Base-by-base conservation (phyloP, 2,329 filamentous ascomycete species). In the Mycocentrospora acerina region DNA sequence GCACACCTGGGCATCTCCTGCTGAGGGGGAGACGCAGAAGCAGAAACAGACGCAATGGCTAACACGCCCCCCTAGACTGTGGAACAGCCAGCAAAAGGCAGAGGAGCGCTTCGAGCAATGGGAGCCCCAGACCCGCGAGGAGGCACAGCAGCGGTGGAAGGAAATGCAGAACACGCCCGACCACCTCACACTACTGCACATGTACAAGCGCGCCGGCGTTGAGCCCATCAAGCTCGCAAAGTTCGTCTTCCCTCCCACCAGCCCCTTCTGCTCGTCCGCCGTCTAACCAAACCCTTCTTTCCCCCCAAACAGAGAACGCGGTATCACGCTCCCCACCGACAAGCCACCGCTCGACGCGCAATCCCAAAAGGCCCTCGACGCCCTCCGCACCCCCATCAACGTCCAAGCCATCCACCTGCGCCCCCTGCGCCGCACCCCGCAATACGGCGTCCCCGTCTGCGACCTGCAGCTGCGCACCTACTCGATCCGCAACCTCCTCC, bases 381-480 rank as follows among this genome's bases (percentile, higher is more conserved):
- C 48, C 17, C 53, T 67, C 35, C 65, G 63, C 38, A 43, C 47
- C 17, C 90, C 90, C 25, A 81, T 88, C 57, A 81, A 84, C 47
- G 82, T 97, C 19, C 87, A 94, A 72, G 88, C 91, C 25, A 75
- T 94, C 29, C 93, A 95, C 69, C 79, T 96, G 33, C 82, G 85
- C 48, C 91, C 93, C 12, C 77, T 97, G 35, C 88, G 86, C 57
- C 84, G 87, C 48, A 74, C 81, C 62, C 77, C 86, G 30, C 70
- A 83, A 59, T 83, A 88, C 62, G 88, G 88, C 35, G 80, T 95
- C 24, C 90, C 90, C 10, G 82, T 86, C 9, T 95, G 89, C 73
- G 85, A 96, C 66, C 82, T 98, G 24, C 93, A 98, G 66, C 74
- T 98, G 32, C 88, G 93, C 53, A 95, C 91, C 24, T 98, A 88